Percentiles rank a stretch among this genome's conserved stretches.
phyloP scores from a whole-genome alignment of 352 stramenopile species.

The Phytopythium vexans region DNA sequence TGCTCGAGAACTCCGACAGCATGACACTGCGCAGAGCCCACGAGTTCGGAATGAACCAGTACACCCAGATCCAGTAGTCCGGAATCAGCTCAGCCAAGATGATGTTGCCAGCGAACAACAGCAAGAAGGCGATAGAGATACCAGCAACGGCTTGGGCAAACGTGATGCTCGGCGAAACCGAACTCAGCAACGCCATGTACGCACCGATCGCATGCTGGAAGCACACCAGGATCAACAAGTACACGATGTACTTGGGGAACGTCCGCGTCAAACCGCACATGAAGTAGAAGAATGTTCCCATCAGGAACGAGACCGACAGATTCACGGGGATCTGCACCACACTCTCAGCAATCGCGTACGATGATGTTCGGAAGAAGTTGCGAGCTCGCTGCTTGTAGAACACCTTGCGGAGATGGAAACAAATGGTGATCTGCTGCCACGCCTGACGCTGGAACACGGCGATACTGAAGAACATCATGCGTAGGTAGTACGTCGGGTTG shows the following conservation, averaged over 20 bases:
- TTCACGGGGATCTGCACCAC: conserved; percentile 48
- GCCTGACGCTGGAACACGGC: conserved; percentile 49
- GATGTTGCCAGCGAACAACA: conserved; percentile 46
- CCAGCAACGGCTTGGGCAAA: conserved; percentile 20
- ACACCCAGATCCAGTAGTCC: too few relatives aligned
- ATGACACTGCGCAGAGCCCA: conserved; percentile 31
- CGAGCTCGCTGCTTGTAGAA: conserved; percentile 85
- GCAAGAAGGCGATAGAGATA: conserved; percentile 30
- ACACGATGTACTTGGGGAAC: conserved; percentile 42
- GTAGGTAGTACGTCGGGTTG: conserved; percentile 43
- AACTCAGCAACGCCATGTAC: too few relatives aligned
- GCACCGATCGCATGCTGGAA: conserved; percentile 44
- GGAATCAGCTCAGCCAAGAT: conserved; percentile 36
- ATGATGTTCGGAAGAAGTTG: conserved; percentile 81
- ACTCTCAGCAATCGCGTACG: conserved; percentile 61
- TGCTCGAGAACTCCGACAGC: conserved; percentile 24
- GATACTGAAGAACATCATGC: conserved; percentile 49
- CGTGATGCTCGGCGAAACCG: conserved; percentile 27
- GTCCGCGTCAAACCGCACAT: too few relatives aligned
- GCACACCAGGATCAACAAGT: conserved; percentile 45
- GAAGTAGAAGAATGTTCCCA: conserved; percentile 67
- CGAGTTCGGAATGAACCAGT: conserved; percentile 37
- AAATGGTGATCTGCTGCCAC: conserved; percentile 63
- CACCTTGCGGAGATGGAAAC: conserved; percentile 67
- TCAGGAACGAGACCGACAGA: conserved; percentile 56